Conservation (phyloP, 768 basidiomycete genomes). For the Mycena galericulata region DNA sequence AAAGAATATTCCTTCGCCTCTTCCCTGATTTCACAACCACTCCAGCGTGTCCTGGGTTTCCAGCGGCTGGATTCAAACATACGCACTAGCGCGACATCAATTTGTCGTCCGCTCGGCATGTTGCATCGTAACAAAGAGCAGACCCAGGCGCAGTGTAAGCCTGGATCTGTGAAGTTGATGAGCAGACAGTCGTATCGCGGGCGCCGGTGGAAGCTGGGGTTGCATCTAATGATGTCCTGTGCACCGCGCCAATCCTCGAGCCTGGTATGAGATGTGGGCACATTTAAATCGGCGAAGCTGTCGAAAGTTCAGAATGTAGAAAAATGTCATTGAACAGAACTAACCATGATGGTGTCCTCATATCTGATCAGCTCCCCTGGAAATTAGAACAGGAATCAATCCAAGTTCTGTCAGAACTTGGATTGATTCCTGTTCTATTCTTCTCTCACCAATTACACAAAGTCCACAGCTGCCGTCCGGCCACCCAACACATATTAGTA, state of each 20-base stretch:
- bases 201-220: slow-evolving; percentile 11
- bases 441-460: too few relatives aligned
- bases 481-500: too few relatives aligned
- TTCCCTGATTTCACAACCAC: slow-evolving; percentile 25
- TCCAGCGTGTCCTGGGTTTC: slow-evolving; percentile 30
- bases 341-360: too few relatives aligned
- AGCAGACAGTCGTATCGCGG: slow-evolving; percentile 19
- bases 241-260: slow-evolving; percentile 25
- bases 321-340: too few relatives aligned
- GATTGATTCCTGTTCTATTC: too few relatives aligned
- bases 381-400: too few relatives aligned
- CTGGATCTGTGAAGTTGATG: slow-evolving; percentile 15
- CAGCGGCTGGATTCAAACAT: slow-evolving; percentile 23
- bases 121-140: slow-evolving; percentile 7
- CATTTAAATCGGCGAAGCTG: slow-evolving; percentile 20
- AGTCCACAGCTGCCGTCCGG: too few relatives aligned
- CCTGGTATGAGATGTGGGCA: slow-evolving; percentile 11
- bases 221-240: slow-evolving; percentile 26
- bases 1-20: slow-evolving; percentile 19
- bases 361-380: too few relatives aligned
- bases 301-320: not conserved
- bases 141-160: slow-evolving; percentile 4
- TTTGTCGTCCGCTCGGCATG: slow-evolving; percentile 1
- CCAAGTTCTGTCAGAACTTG: too few relatives aligned
- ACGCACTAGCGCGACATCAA: slow-evolving; percentile 25